A percentile compares a stretch with the other conserved stretches of the same genome.
These are phyloP conservation scores for Penicillium expansum DNA, from an alignment of 2,329 filamentous ascomycete genomes.

Conservation along the genomic window DNA sequence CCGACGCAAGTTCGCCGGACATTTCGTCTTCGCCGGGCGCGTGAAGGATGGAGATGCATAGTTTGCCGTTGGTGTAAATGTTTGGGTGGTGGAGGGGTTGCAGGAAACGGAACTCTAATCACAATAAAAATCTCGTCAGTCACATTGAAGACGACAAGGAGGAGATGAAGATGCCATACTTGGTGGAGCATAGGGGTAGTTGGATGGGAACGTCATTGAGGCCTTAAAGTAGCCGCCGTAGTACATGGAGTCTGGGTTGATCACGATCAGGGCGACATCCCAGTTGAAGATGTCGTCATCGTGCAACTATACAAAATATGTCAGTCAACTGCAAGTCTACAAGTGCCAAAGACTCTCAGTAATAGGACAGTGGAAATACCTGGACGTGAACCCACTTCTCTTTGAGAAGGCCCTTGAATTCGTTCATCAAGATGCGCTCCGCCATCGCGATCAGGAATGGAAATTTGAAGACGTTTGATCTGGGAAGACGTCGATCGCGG, in stretches of 20 bases:
- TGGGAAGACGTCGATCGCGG: not conserved
- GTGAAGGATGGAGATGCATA: conserved; percentile 97
- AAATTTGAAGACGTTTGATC: not conserved
- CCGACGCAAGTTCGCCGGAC: conserved; percentile 83
- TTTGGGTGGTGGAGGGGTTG: conserved; percentile 86
- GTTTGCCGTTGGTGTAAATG: conserved; percentile 81
- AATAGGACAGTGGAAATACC: conserved; percentile 44
- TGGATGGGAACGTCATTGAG: conserved; percentile 79
- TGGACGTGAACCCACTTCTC: conserved; percentile 95
- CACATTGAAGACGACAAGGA: not conserved
- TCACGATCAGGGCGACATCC: conserved; percentile 83
- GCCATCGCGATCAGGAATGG: conserved; percentile 46
- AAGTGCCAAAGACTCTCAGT: not conserved
- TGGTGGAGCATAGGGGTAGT: conserved; percentile 87
- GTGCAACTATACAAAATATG: conserved; percentile 55
- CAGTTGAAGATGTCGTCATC: conserved; percentile 83
- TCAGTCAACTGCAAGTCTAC: not conserved
- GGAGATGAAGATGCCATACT: conserved; percentile 38
- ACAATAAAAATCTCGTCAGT: not conserved
- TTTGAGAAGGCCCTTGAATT: conserved; percentile 76
- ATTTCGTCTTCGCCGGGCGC: conserved; percentile 86
- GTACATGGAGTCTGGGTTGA: conserved; percentile 89
- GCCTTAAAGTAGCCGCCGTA: conserved; percentile 91
- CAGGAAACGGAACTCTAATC: conserved; percentile 73
- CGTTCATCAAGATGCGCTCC: conserved; percentile 83